Evolutionary conservation across 2,329 filamentous ascomycete species (phyloP), one percentile per base, ranked within the genome.

Genomic region (Lachnellula willkommii): DNA sequence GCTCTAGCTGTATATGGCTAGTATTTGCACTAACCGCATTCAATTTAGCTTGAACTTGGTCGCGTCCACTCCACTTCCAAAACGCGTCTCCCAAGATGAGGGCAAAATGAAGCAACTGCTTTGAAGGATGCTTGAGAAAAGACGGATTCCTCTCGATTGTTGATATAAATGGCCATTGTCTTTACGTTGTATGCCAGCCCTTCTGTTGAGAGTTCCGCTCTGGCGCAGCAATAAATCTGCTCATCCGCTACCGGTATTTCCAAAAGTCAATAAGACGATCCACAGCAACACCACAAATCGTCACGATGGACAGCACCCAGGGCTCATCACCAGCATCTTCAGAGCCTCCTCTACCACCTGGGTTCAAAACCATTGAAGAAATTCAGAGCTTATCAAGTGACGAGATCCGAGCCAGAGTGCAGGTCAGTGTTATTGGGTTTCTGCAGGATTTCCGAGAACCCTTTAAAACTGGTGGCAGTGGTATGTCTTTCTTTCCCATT

Each of bases 391-490:
- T 83, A 20, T 64, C 83, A 58, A 70, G 78, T 50, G 70, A 70
- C 20, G 67, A 24, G 54, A 70, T 47, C 47, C 61, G 8, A 15
- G 62, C 26, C 60, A 67, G 62, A 43, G 2, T 56, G 14, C 28
- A 73, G 5, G 74, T 85, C 60, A 86, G 76, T 70, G 72, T 94
- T 42, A 79, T 90, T 50, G 91, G 90, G 1, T 71, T 93, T 4
- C 80, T 93, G 3, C 81, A 82, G 51, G 88, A 93, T 63, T 78
- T 77, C 49, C 77, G 82, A 55, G 70, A 76, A 1, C 80, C 83
- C 1, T 75, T 74, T 0, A 54, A 68, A 11, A 83, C 83, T 1
- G 73, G 80, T 22, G 65, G 69, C 24, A 85, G 88, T 78, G 71
- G 61, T 70, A 46, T 9, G 20, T 26, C 17, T n/a, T 47, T 3